Evolutionary conservation across 2,329 filamentous ascomycete species (phyloP).

Genomic region (Ramularia collo-cygni): DNA sequence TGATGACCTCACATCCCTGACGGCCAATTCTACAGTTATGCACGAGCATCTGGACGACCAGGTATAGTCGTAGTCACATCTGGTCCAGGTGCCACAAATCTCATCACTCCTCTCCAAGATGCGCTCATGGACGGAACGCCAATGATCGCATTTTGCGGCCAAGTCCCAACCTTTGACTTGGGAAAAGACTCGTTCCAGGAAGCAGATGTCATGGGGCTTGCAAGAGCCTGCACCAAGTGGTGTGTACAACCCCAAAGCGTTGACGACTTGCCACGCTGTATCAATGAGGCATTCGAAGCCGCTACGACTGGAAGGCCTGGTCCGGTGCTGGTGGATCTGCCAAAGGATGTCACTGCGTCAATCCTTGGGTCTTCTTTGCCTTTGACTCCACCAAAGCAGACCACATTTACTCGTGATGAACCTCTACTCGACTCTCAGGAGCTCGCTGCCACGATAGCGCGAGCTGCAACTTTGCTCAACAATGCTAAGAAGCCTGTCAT

Average conservation of each 20-base stretch:
- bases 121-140: conserved; percentile 90
- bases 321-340: conserved; percentile 86
- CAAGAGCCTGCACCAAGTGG: conserved; percentile 96
- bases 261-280: conserved; percentile 80
- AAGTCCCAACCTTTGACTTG: conserved; percentile 82
- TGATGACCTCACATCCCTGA: too few species aligned
- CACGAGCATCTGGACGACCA: conserved; percentile 81
- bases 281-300: conserved; percentile 97
- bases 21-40: conserved; percentile 91
- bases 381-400: too few species aligned
- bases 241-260: conserved; percentile 96
- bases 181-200: conserved; percentile 95
- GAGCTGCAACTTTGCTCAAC: conserved; percentile 76
- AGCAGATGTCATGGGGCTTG: conserved; percentile 88
- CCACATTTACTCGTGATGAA: conserved; percentile 70
- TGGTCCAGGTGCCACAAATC: too few species aligned
- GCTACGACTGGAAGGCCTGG: conserved; percentile 87
- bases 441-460: conserved; percentile 63
- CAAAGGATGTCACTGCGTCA: conserved; percentile 88
- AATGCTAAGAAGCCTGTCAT: conserved; percentile 86
- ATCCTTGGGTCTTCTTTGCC: too few species aligned
- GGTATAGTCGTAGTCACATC: conserved; percentile 95
- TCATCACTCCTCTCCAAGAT: conserved; percentile 92
- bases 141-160: conserved; percentile 88
- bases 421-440: conserved; percentile 64